Percentiles rank a stretch among this genome's conserved stretches.
phyloP scores from a whole-genome alignment of 371 early-diverging fungal species.

The Lichtheimia ornata region DNA sequence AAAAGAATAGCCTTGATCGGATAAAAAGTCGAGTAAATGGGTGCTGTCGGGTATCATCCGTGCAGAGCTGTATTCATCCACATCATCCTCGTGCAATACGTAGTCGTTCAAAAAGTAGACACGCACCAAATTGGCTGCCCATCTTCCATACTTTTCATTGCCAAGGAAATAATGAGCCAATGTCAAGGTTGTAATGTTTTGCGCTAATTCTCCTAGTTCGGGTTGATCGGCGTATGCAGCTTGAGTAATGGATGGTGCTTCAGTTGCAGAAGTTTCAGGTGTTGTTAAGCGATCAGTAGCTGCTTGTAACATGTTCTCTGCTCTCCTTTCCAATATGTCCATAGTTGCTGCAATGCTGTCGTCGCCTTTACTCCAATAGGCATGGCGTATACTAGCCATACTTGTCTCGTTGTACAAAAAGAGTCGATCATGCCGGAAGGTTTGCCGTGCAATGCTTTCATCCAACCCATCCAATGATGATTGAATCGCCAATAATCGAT shows the following conservation, averaged over 20 bases:
- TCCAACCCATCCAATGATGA: conserved; percentile 65
- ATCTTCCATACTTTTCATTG: conserved; percentile 58
- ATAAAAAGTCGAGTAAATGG: conserved; percentile 56
- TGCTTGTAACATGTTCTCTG: conserved; percentile 18
- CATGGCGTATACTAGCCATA: conserved; percentile 53
- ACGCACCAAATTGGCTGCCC: conserved; percentile 65
- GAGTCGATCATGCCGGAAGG: conserved; percentile 55
- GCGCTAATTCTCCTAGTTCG: conserved; percentile 41
- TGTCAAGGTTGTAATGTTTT: conserved; percentile 63
- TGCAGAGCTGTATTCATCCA: conserved; percentile 49
- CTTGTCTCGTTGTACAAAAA: conserved; percentile 60
- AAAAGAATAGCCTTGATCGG: conserved; percentile 68
- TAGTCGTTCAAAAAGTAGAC: conserved; percentile 56
- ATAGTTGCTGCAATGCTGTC: conserved; percentile 41
- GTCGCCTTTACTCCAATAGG: conserved; percentile 59
- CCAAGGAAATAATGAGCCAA: conserved; percentile 64
- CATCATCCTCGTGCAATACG: conserved; percentile 47
- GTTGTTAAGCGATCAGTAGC: conserved; percentile 23
- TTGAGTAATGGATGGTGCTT: conserved; percentile 4
- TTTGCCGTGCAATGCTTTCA: conserved; percentile 61
- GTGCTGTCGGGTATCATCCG: conserved; percentile 54
- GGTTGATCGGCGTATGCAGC: too few species aligned
- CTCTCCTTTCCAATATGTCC: conserved; percentile 38
- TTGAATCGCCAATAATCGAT: conserved; percentile 67
- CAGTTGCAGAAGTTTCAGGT: neutral